phyloP scores from a whole-genome alignment of 345 rosid species.

The Gossypium arboreum region DNA sequence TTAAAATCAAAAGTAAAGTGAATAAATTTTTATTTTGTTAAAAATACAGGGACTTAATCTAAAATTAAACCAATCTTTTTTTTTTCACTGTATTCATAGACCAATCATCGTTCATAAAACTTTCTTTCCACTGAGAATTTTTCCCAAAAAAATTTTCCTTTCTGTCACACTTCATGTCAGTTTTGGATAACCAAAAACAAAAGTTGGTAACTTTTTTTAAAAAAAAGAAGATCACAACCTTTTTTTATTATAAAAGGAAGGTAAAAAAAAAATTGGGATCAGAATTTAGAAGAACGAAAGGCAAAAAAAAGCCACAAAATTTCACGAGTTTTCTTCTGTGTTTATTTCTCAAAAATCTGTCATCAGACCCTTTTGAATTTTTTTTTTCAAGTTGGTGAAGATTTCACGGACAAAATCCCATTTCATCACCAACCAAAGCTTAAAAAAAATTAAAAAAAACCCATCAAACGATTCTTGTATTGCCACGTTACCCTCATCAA shows the following conservation, averaged over 20 bases:
- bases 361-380: neutral
- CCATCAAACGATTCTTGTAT: slow-evolving; percentile 17
- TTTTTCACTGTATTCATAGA: slow-evolving; percentile 1
- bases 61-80: too few species aligned
- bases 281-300: neutral
- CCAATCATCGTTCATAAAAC: neutral
- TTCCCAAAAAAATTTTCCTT: neutral
- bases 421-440: slow-evolving; percentile 28
- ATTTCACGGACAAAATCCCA: slow-evolving; percentile 42
- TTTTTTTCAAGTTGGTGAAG: slow-evolving; percentile 30
- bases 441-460: neutral
- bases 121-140: neutral
- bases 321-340: slow-evolving; percentile 30
- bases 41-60: too few species aligned
- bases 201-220: neutral
- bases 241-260: neutral
- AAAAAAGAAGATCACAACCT: neutral
- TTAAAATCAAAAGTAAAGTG: too few species aligned
- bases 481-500: slow-evolving; percentile 26
- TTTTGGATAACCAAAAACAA: neutral
- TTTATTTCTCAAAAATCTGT: slow-evolving; percentile 14
- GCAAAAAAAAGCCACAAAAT: neutral
- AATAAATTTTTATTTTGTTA: too few species aligned
- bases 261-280: neutral
- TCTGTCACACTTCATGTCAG: neutral